Evolutionary conservation across 331 rosid genomes (phyloP), one percentile per base, ranked within the genome.

Genomic region (Prunus yedoensis): DNA sequence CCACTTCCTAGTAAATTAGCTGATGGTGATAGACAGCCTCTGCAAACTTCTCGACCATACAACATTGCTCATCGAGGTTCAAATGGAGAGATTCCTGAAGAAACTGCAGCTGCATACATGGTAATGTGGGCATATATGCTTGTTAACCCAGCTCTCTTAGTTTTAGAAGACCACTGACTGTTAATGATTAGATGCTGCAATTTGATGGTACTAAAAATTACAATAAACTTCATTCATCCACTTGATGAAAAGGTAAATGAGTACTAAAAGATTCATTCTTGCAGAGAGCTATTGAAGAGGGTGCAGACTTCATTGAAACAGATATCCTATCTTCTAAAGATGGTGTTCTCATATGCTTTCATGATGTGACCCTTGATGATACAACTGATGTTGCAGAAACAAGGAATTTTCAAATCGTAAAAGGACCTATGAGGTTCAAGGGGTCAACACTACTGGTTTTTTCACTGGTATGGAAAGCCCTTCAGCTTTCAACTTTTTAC

Each of bases 31-130:
- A 82, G 81, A 60, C 76, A 71, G 75, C 93, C 96, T 71, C 81
- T 92, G 15, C 96, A 94, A 79, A 90, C 96, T 53, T 89, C 61
- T 72, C 91, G 92, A 47, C 95, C 99, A 4, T 92, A 83, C 77
- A 94, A 94, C 74, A 20, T 94, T 73, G 99, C 97, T 5, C 99
- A 94, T 77, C 87, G 99, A 25, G 99, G 99, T 79, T 89, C 99
- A n/a, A 90, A 89, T 62, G 99, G 99, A 76, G 99, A 92, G 83
- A 16, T 94, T 79, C 99, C 99, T 14, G 99, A 94, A 85, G 99
- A 84, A 89, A 94, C 99, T 80, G 84, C 80, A 69, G 78, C 91
- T 69, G 97, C 97, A 70, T 94, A 94, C 75, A 4, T 78, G 97
- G 99, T 94, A 59, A 71, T 63, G 8, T 47, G 16, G 16, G 52